Conservation (phyloP, 2,329 filamentous ascomycete genomes). For the Alternaria arborescens region DNA sequence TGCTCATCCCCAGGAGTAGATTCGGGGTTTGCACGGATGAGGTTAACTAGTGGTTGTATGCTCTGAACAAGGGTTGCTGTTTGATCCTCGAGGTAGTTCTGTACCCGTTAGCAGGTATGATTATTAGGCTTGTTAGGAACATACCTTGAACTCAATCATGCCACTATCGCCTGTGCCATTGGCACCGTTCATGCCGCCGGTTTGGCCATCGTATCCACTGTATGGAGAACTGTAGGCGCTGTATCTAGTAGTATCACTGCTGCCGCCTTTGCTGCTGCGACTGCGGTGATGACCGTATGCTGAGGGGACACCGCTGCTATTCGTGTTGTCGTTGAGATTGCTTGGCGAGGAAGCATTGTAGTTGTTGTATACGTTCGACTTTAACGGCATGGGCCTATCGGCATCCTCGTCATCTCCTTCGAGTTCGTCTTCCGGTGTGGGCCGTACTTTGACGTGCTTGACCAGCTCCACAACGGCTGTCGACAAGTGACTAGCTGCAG, state of each 20-base stretch:
- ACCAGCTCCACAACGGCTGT: constrained; percentile 86
- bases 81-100: constrained; percentile 84
- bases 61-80: constrained; percentile 79
- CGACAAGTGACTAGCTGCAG: constrained; percentile 88
- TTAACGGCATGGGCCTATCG: constrained; percentile 49
- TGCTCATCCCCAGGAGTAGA: constrained; percentile 44
- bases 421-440: constrained; percentile 77
- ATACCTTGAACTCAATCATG: constrained; percentile 69
- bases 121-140: constrained; percentile 21
- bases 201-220: constrained; percentile 47
- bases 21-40: constrained; percentile 62
- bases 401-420: constrained; percentile 71
- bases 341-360: constrained; percentile 34
- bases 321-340: constrained; percentile 30
- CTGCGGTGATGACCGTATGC: constrained; percentile 31
- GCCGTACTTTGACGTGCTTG: constrained; percentile 81
- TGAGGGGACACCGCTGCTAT: constrained; percentile 17
- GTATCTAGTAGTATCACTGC: constrained; percentile 47
- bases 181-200: constrained; percentile 36
- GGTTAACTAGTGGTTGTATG: constrained; percentile 80
- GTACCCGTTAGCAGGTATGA: constrained; percentile 20
- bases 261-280: constrained; percentile 49
- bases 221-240: constrained; percentile 49
- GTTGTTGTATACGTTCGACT: constrained; percentile 32
- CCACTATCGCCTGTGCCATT: constrained; percentile 39